A percentile compares a stretch with the other conserved stretches of the same genome.
Conservation (phyloP, 2,329 filamentous ascomycete genomes). For the Nemania abortiva region DNA sequence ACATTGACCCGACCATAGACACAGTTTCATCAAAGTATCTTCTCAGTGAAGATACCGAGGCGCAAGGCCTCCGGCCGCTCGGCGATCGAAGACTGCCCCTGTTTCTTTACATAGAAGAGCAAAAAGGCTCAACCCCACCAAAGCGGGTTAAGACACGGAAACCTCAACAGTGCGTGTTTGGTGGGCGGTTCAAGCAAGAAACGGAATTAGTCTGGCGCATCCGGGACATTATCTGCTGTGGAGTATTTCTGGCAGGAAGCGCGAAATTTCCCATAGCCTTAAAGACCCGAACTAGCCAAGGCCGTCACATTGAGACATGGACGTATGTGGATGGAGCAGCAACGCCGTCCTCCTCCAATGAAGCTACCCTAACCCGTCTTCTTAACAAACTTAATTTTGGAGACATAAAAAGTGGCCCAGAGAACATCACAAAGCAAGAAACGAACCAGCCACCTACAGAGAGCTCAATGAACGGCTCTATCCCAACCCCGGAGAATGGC, state of each 20-base stretch:
- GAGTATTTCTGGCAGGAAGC: constrained; percentile 61
- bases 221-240: constrained; percentile 63
- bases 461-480: background rate
- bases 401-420: constrained; percentile 30
- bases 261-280: constrained; percentile 55
- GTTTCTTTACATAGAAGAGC: constrained; percentile 46
- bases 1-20: constrained; percentile 54
- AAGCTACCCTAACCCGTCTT: constrained; percentile 43
- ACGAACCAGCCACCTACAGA: constrained; percentile 7
- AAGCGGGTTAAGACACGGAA: constrained; percentile 57
- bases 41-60: constrained; percentile 61
- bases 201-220: constrained; percentile 61
- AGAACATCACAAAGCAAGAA: constrained; percentile 26
- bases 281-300: constrained; percentile 37
- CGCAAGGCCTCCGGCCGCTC: constrained; percentile 49
- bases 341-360: constrained; percentile 34
- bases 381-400: constrained; percentile 44
- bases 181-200: constrained; percentile 50
- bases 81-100: constrained; percentile 46
- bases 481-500: background rate
- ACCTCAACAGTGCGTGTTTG: constrained; percentile 53
- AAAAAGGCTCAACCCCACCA: constrained; percentile 31
- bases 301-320: constrained; percentile 46
- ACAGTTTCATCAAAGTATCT: constrained; percentile 60
- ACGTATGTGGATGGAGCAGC: constrained; percentile 43